These are phyloP conservation scores for Aspergillus sp. DNA, from an alignment of 2,329 filamentous ascomycete species.

Conservation along the genomic window DNA sequence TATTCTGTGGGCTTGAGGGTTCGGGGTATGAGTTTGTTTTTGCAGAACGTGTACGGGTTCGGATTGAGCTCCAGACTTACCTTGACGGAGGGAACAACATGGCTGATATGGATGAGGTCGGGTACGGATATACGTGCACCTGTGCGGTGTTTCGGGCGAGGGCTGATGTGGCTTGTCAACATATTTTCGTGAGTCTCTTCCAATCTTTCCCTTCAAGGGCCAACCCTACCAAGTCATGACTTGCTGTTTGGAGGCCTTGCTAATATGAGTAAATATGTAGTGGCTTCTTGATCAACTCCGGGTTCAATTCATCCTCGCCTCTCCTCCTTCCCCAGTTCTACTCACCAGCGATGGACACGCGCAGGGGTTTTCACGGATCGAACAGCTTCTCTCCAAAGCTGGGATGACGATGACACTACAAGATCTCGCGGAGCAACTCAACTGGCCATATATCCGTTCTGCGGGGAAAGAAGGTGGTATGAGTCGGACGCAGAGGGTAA, in stretches of 20 bases:
- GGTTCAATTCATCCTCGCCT: conserved; percentile 31
- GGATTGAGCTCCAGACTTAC: conserved; percentile 21
- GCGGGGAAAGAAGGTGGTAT: conserved; percentile 28
- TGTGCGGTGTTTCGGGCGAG: conserved; percentile 34
- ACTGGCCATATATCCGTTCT: conserved; percentile 36
- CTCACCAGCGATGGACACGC: conserved; percentile 34
- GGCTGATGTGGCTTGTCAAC: conserved; percentile 37
- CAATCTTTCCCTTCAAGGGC: background rate
- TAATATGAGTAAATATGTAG: conserved; percentile 18
- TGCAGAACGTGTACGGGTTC: conserved; percentile 35
- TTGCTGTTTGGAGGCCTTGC: background rate
- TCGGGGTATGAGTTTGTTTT: conserved; percentile 40
- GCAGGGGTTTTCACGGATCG: conserved; percentile 29
- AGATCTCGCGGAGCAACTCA: conserved; percentile 30
- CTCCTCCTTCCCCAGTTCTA: conserved; percentile 28
- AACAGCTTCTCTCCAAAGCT: conserved; percentile 27
- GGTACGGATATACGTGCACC: conserved; percentile 31
- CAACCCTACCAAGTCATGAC: background rate
- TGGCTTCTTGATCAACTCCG: conserved; percentile 45
- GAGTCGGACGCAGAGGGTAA: conserved; percentile 39
- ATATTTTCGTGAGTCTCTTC: conserved; percentile 42
- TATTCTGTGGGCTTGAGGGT: conserved; percentile 29
- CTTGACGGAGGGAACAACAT: background rate
- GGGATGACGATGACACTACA: conserved; percentile 27
- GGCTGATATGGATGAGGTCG: background rate